Conservation (phyloP, 208 protist species). For the Leishmania gerbilli region DNA sequence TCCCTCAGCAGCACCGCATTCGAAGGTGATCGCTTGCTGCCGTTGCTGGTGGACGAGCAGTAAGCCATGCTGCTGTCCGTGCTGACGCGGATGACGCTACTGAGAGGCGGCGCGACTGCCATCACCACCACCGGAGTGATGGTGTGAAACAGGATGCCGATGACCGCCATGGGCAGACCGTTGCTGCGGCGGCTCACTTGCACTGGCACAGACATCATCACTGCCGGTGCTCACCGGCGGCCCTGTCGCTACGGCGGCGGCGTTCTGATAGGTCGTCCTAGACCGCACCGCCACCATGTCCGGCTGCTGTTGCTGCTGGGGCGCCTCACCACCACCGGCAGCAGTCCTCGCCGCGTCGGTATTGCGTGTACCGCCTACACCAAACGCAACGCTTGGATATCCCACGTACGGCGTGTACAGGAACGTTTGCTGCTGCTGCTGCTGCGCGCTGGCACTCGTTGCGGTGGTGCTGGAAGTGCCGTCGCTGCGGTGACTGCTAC, state of each 20-base stretch:
- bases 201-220: not conserved
- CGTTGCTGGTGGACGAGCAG: not conserved
- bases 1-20: not conserved
- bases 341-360: not conserved
- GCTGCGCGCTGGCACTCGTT: conserved; percentile 1
- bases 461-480: conserved; percentile 4
- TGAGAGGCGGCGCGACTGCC: not conserved
- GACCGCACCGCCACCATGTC: not conserved
- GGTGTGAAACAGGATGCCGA: not conserved
- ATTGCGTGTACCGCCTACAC: not conserved
- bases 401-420: conserved; percentile 14
- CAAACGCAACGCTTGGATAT: conserved; percentile 17
- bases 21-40: not conserved
- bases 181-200: not conserved
- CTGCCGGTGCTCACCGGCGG: not conserved
- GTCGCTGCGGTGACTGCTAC: conserved; percentile 14
- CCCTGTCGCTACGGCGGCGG: not conserved
- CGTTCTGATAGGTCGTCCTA: not conserved
- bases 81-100: not conserved
- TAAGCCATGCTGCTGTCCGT: not conserved
- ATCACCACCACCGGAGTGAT: not conserved
- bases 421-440: conserved; percentile 22
- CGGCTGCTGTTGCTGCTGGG: not conserved
- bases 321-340: not conserved
- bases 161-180: not conserved